These are phyloP conservation scores for Globisporangium alternatum DNA, from an alignment of 352 stramenopile species.

Conservation along the genomic window DNA sequence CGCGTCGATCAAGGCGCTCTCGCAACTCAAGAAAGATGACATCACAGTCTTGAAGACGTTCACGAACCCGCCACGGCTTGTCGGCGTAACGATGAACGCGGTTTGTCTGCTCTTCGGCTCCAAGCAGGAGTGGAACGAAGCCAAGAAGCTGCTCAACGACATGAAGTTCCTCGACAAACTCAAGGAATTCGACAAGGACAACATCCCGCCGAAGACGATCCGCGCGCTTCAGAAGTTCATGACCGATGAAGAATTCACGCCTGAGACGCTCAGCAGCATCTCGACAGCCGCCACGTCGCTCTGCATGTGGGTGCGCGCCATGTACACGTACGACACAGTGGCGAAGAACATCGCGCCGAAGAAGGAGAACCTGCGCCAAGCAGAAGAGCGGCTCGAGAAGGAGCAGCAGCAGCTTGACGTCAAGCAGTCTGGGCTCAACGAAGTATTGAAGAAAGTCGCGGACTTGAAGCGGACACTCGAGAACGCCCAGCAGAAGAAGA, in stretches of 20 bases:
- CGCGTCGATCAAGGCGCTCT: slow-evolving; percentile 87
- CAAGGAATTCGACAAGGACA: slow-evolving; percentile 88
- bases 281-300: slow-evolving; percentile 90
- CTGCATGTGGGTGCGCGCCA: slow-evolving; percentile 93
- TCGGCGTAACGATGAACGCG: slow-evolving; percentile 91
- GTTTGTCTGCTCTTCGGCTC: slow-evolving; percentile 87
- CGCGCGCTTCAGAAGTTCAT: slow-evolving; percentile 90
- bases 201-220: slow-evolving; percentile 87
- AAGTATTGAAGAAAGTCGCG: slow-evolving; percentile 81
- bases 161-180: slow-evolving; percentile 92
- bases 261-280: slow-evolving; percentile 87
- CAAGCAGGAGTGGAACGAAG: slow-evolving; percentile 91
- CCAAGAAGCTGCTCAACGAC: slow-evolving; percentile 89
- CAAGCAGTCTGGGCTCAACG: slow-evolving; percentile 85
- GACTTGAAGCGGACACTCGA: slow-evolving; percentile 87
- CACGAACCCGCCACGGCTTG: slow-evolving; percentile 84
- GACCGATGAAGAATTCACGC: slow-evolving; percentile 87
- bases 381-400: slow-evolving; percentile 81
- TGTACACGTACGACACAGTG: slow-evolving; percentile 94
- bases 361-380: slow-evolving; percentile 86
- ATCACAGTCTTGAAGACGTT: slow-evolving; percentile 93
- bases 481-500: slow-evolving; percentile 90
- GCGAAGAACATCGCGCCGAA: slow-evolving; percentile 94
- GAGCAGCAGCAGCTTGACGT: slow-evolving; percentile 86
- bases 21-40: slow-evolving; percentile 90